phyloP scores from a whole-genome alignment of 257 asterid genomes.

The Scutellaria galericulata region DNA sequence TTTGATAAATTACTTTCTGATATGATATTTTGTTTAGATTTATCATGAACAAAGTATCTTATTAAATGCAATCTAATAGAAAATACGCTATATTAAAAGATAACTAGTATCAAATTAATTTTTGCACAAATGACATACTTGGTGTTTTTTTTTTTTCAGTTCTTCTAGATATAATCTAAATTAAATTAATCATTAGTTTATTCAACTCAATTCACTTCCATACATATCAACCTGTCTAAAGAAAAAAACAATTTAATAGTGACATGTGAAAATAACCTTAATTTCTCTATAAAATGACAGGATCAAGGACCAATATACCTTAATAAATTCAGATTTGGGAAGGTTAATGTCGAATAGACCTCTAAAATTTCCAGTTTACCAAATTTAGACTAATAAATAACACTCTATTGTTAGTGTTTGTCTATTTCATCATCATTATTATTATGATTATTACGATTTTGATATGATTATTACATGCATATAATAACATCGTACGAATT shows the following conservation, averaged over 20 bases:
- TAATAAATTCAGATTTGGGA: slow-evolving; percentile 11
- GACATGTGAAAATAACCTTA: not conserved
- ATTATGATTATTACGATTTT: not conserved
- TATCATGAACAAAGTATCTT: too few relatives aligned
- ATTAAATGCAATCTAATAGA: too few relatives aligned
- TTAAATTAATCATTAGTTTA: too few relatives aligned
- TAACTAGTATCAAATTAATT: too few relatives aligned
- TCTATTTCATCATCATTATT: not conserved
- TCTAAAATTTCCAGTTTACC: not conserved
- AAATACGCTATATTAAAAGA: too few relatives aligned
- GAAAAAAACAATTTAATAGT: not conserved
- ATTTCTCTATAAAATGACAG: not conserved
- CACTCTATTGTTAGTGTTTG: not conserved
- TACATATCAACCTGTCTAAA: not conserved
- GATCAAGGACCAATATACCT: not conserved
- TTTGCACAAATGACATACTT: too few relatives aligned
- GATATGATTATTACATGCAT: not conserved
- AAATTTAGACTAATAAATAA: not conserved
- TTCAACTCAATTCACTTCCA: too few relatives aligned
- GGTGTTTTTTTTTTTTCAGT: too few relatives aligned
- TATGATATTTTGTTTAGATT: too few relatives aligned
- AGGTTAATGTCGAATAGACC: not conserved
- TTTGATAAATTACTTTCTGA: too few relatives aligned
- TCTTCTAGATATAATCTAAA: too few relatives aligned
- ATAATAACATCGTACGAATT: not conserved